phyloP scores from a whole-genome alignment of 352 stramenopile species.

The Phytopythium boreale region DNA sequence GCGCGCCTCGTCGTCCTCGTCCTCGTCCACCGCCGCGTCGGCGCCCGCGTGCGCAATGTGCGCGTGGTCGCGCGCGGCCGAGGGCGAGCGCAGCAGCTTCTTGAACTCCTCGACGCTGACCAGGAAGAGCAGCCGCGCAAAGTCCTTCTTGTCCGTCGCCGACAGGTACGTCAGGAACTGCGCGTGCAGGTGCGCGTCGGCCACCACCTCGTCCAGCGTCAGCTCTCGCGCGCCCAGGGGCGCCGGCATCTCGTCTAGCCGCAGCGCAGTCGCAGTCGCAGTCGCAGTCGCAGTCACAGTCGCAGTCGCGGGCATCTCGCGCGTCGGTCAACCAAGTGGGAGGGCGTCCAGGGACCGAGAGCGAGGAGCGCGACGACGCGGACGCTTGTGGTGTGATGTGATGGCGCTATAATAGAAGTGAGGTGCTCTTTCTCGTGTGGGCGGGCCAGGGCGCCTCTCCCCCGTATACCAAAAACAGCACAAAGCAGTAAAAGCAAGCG shows the following conservation, averaged over 20 bases:
- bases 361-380: too few relatives aligned
- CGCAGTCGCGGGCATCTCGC: neutral
- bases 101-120: constrained; percentile 89
- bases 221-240: constrained; percentile 10
- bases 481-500: too few relatives aligned
- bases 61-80: constrained; percentile 8
- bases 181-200: constrained; percentile 74
- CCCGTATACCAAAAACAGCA: too few relatives aligned
- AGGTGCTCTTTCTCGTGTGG: too few relatives aligned
- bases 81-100: constrained; percentile 44
- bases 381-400: too few relatives aligned
- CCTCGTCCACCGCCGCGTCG: constrained; percentile 9
- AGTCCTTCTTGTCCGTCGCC: constrained; percentile 55
- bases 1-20: constrained; percentile 18
- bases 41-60: constrained; percentile 9
- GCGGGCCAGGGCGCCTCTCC: too few relatives aligned
- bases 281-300: neutral
- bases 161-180: constrained; percentile 82
- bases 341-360: neutral
- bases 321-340: too few relatives aligned
- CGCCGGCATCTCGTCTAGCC: neutral
- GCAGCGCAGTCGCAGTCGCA: neutral
- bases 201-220: constrained; percentile 69
- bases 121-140: constrained; percentile 78
- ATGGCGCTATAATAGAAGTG: too few relatives aligned